Evolutionary conservation across 2,329 filamentous ascomycete genomes (phyloP), one percentile per base, ranked within the genome.

Genomic region (Aspergillus arachidicola): DNA sequence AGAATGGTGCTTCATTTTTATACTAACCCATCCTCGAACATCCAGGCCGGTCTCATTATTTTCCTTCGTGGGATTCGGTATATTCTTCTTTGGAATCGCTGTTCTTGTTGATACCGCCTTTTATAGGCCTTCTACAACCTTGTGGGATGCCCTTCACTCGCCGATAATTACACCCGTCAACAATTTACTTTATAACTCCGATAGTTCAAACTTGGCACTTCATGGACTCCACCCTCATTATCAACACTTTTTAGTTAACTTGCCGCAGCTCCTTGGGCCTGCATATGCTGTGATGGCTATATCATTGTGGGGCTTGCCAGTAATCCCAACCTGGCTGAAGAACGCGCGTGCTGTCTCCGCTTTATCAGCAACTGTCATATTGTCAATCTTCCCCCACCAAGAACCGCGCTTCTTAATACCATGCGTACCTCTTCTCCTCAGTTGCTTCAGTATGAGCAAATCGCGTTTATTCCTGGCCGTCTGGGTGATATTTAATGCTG

Each of bases 101-200:
- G 86, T 97, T 69, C 86, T 87, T 61, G 84, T 93, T 61, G 95
- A 99, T 78, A 98, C 94, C 3, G 85, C 88, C 53, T 97, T 96
- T 76, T 97, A 97, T 75, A 75, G 71, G 30, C 78, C 72, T 4
- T 72, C 76, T 14, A 69, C 68, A 16, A 78, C 79, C 21, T 61
- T 80, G 46, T 57, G 72, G n/a, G 72, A 77, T n/a, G 69, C 75
- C 43, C 66, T 82, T 82, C 85, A 53, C 75, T 83, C 62, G 65
- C 91, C 91, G 0, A 85, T 91, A 56, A 87, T 94, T 66, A 92
- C 91, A 6, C 91, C 91, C 11, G 81, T 92, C 61, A 94, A 94
- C 75, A 93, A 93, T 75, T 82, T 94, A 64, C 78, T 84, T 61
- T 94, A 94, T 79, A 94, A 94, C 77, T 86, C 89, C 21, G 82